A percentile compares a stretch with the other conserved stretches of the same genome.
Evolutionary conservation across 352 stramenopile species (phyloP).

Genomic region (Globisporangium splendens): DNA sequence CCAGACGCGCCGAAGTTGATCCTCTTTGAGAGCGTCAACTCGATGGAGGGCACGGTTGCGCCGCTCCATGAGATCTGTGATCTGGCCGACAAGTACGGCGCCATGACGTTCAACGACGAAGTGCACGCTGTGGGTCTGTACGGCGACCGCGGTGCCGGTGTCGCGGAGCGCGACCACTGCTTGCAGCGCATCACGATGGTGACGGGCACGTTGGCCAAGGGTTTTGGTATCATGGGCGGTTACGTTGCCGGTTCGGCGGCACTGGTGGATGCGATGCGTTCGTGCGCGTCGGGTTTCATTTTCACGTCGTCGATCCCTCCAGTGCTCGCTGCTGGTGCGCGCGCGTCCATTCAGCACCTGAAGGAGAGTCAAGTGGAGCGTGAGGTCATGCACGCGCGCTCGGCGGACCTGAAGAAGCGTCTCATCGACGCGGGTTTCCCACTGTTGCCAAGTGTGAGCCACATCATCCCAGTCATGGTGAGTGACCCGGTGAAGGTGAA

Average conservation of each 20-base stretch:
- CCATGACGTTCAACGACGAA: constrained; percentile 91
- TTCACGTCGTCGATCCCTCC: constrained; percentile 90
- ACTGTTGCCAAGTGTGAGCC: constrained; percentile 80
- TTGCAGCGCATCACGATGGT: constrained; percentile 88
- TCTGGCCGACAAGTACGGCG: constrained; percentile 88
- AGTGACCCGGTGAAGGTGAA: constrained; percentile 87
- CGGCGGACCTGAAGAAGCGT: constrained; percentile 78
- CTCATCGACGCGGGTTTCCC: constrained; percentile 84
- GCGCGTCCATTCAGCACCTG: constrained; percentile 76
- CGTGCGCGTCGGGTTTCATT: constrained; percentile 85
- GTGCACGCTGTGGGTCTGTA: constrained; percentile 89
- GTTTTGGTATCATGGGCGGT: constrained; percentile 89
- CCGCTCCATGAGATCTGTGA: constrained; percentile 84
- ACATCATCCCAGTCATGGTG: constrained; percentile 90
- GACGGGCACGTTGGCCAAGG: constrained; percentile 88
- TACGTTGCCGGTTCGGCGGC: constrained; percentile 85
- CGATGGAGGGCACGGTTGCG: constrained; percentile 84
- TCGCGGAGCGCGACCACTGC: constrained; percentile 86
- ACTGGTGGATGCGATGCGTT: constrained; percentile 87
- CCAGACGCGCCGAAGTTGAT: constrained; percentile 79
- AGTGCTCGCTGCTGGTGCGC: constrained; percentile 77
- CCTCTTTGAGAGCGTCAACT: constrained; percentile 86
- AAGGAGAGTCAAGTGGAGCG: constrained; percentile 85
- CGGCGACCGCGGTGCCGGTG: constrained; percentile 78
- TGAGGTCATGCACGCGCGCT: constrained; percentile 79